Evolutionary conservation across 805 yeast genomes (phyloP), one percentile per base, ranked within the genome.

Genomic region (Candida pseudoglaebosa): DNA sequence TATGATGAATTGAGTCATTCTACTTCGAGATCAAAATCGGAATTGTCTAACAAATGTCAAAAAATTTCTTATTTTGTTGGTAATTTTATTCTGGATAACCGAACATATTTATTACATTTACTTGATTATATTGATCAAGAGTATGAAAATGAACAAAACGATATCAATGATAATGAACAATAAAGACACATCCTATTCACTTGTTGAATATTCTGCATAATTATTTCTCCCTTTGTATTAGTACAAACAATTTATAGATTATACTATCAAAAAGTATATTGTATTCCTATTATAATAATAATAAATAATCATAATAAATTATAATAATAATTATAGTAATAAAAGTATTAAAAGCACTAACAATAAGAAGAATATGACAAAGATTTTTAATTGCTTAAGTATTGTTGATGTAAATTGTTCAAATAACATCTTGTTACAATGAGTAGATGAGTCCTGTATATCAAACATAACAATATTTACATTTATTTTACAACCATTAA

Each of bases 31-130:
- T 67, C 74, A 33, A 67, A 79, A 24, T 69, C 65, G 38, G 61
- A 60, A 9, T 60, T 84, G 48, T 76, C 75, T 45, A 69, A 71
- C 32, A 74, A 75, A 41, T 71, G 82, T 22, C 75, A 74, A 38
- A 70, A 71, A 40, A 70, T 80, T 49, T 76, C 87, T 47, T 80
- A 80, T 42, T 68, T 63, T 40, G 74, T 80, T 16, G 73, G 83
- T 36, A 73, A 69, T 34, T 82, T 86, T 61, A 86, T 86, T 61
- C 61, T 80, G 45, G 77, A 74, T 42, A 72, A 84, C 32, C 91
- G 85, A 53, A 69, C 73, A 15, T 72, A 77, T 37, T 65, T 85
- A 34, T 86, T 81, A 49, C 80, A 73, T 26, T 67, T 79, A 44
- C 82, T 79, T 47, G 62, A 57, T 29, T 57, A 67, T 40, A 71